A percentile compares a stretch with the other conserved stretches of the same genome.
phyloP scores from a whole-genome alignment of 345 rosid genomes.

The Trapa bicornis region DNA sequence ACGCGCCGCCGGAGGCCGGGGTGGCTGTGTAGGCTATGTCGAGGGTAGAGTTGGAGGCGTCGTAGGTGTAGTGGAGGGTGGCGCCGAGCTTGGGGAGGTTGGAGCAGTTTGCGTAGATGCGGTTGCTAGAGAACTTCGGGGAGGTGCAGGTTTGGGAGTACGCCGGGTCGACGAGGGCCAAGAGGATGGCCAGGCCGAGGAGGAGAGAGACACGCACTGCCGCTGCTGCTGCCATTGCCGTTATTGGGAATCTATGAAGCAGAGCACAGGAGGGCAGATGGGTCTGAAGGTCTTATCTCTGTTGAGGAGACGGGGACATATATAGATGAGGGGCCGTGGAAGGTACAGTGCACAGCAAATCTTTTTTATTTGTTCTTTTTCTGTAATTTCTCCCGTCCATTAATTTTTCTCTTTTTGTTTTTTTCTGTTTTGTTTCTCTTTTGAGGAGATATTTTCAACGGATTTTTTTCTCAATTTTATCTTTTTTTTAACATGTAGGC shows the following conservation, averaged over 20 bases:
- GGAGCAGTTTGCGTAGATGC: conserved; percentile 41
- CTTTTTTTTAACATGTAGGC: too few relatives aligned
- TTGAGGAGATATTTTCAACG: too few relatives aligned
- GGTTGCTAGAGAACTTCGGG: conserved; percentile 31
- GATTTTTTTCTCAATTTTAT: too few relatives aligned
- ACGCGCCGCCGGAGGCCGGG: conserved; percentile 38
- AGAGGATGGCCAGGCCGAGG: conserved; percentile 5
- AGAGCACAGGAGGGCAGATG: too few relatives aligned
- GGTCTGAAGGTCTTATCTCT: too few relatives aligned
- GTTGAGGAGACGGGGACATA: too few relatives aligned
- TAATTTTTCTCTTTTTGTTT: too few relatives aligned
- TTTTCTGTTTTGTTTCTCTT: too few relatives aligned
- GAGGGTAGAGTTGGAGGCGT: conserved; percentile 63
- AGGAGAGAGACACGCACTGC: conserved; percentile 2
- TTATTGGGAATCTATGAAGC: not conserved
- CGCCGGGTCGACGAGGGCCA: conserved; percentile 9
- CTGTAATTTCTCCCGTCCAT: too few relatives aligned
- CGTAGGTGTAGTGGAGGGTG: conserved; percentile 59
- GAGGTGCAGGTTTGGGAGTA: conserved; percentile 50
- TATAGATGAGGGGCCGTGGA: too few relatives aligned
- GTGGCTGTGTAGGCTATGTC: conserved; percentile 56
- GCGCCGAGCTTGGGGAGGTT: conserved; percentile 60
- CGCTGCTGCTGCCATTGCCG: not conserved
- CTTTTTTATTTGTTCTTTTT: too few relatives aligned
- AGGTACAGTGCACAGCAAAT: too few relatives aligned